These are phyloP conservation scores for Nyctanthes arbortristis DNA, from an alignment of 257 asterid species.

Conservation along the genomic window DNA sequence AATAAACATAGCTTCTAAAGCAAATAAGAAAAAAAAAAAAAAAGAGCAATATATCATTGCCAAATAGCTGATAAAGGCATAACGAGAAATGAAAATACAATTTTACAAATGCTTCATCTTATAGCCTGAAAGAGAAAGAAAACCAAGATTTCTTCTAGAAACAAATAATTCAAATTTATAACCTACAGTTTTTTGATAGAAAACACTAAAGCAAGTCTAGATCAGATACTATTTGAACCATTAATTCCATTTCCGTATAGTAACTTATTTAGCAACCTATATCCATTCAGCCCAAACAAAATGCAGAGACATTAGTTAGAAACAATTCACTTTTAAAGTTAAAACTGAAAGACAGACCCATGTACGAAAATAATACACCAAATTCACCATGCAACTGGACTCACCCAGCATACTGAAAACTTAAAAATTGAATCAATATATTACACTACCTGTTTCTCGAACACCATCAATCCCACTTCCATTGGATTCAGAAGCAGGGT, in stretches of 20 bases:
- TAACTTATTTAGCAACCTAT: no score
- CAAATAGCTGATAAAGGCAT: neutral
- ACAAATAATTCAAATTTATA: neutral
- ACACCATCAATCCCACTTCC: constrained; percentile 3
- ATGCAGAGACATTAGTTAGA: no score
- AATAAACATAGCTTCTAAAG: neutral
- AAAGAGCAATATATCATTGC: neutral
- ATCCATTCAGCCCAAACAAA: no score
- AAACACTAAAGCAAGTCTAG: neutral
- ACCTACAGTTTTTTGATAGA: neutral
- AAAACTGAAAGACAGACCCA: neutral
- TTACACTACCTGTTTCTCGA: constrained; percentile 15
- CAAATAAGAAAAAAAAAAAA: neutral
- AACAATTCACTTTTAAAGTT: no score
- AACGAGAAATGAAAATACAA: neutral
- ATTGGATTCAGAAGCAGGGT: neutral
- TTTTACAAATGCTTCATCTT: neutral
- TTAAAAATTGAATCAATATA: neutral
- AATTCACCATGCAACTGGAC: neutral
- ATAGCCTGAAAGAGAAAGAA: neutral
- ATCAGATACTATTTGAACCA: no score
- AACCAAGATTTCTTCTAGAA: neutral
- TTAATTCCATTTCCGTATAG: no score
- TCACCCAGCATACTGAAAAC: neutral
- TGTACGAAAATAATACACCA: neutral